Base-by-base conservation (phyloP, 306 rosid species). In the Amphicarpaea edgeworthii region DNA sequence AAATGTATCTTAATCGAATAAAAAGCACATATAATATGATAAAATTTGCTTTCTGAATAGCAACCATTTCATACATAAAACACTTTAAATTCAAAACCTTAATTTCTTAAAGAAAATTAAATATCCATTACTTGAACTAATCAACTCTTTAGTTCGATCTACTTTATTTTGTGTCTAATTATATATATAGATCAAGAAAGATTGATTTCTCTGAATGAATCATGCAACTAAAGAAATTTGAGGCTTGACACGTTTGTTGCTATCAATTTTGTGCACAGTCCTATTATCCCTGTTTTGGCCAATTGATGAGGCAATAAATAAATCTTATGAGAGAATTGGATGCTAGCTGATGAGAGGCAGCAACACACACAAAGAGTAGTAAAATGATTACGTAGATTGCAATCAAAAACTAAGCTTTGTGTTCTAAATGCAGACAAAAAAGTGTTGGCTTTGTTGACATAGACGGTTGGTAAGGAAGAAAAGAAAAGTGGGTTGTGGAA, bases 401-500 rank as follows among this genome's bases (percentile, higher is more conserved):
- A 80, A 73, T 59, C 3, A 41, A 70, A 77, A 83, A 78, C 54
- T 49, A 74, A 69, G 24, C 8, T 34, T 34, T 50, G 74, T 24
- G 77, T 58, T 42, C 53, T 77, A 83, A 81, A 77, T 63, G 81
- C 8, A 75, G 83, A 85, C 88, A 88, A 84, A 88, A 84, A 85
- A 49, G 65, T 72, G 82, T 77, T 79, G 80, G 83, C 45, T 84
- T 70, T 66, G 49, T 50, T 66, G 87, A 82, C 79, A 88, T 81
- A 88, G 86, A 69, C 64, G 93, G 85, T 73, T 82, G 85, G 80
- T 81, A 62, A 65, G 84, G 59, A 77, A 59, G 82, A 60, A 84
- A 84, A 77, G 53, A 21, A 34, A 61, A 51, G 24, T 17, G 32
- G 17, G 75, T 64, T 32, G 78, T 75, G 78, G 83, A 79, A 88